These are phyloP conservation scores for Pseudocercospora fijiensis DNA, from an alignment of 2,329 filamentous ascomycete species.

Conservation along the genomic window DNA sequence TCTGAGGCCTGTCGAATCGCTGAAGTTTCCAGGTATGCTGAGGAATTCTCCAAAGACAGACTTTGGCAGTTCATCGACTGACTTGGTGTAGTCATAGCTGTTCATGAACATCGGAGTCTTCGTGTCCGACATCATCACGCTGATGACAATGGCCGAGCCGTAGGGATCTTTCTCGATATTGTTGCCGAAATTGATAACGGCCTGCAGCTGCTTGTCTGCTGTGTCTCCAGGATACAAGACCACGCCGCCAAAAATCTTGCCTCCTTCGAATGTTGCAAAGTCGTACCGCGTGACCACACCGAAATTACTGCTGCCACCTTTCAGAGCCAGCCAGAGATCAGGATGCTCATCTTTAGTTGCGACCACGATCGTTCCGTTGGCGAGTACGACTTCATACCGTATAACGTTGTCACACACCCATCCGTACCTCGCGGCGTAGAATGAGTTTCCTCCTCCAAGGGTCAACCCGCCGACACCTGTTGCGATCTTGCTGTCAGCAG, in stretches of 20 bases:
- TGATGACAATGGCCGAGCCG: conserved; percentile 14
- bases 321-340: conserved; percentile 28
- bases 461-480: conserved; percentile 28
- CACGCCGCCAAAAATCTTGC: conserved; percentile 8
- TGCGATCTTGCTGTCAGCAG: background rate
- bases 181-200: conserved; percentile 10
- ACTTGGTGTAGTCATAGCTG: conserved; percentile 14
- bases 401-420: conserved; percentile 32
- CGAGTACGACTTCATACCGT: conserved; percentile 30
- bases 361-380: conserved; percentile 24
- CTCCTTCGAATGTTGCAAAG: conserved; percentile 17
- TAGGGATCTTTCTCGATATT: conserved; percentile 12
- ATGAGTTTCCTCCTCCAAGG: conserved; percentile 31
- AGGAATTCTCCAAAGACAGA: conserved; percentile 13
- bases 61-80: background rate
- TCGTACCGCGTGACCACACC: conserved; percentile 30
- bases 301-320: conserved; percentile 28
- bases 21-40: conserved; percentile 9
- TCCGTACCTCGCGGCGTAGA: conserved; percentile 27
- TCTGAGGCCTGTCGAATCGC: conserved; percentile 11
- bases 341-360: conserved; percentile 21
- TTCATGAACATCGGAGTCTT: conserved; percentile 16
- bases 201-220: conserved; percentile 6
- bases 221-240: conserved; percentile 9
- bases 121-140: conserved; percentile 3